These are phyloP conservation scores for Euphorbia tirucalli DNA, from an alignment of 345 rosid species.

Conservation along the genomic window DNA sequence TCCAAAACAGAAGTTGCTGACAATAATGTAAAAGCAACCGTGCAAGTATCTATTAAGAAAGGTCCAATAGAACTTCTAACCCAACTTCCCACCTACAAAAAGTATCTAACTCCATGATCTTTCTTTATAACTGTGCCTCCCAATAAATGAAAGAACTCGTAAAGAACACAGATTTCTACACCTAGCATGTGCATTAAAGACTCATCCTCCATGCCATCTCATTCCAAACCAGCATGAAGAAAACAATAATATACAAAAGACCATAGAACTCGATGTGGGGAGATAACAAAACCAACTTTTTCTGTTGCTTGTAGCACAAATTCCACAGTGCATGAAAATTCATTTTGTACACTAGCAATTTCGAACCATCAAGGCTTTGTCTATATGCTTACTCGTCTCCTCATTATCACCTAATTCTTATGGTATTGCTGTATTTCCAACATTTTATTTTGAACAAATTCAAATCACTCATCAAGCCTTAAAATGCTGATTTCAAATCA, in stretches of 20 bases:
- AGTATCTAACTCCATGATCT: neutral
- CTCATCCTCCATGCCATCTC: neutral
- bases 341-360: neutral
- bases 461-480: neutral
- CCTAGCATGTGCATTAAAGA: neutral
- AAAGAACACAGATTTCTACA: neutral
- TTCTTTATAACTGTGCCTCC: neutral
- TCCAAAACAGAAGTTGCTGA: no score
- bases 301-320: neutral
- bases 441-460: neutral
- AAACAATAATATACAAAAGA: neutral
- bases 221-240: neutral
- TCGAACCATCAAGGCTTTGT: neutral
- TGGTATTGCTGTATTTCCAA: neutral
- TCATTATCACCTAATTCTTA: neutral
- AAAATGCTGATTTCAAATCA: neutral
- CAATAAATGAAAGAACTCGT: neutral
- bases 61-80: neutral
- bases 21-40: neutral
- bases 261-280: neutral
- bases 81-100: no score
- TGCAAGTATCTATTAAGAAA: neutral
- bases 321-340: neutral
- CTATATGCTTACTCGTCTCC: neutral
- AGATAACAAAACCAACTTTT: neutral